phyloP scores from a whole-genome alignment of 192 early-diverging fungal genomes.

The Diversispora eburnea region DNA sequence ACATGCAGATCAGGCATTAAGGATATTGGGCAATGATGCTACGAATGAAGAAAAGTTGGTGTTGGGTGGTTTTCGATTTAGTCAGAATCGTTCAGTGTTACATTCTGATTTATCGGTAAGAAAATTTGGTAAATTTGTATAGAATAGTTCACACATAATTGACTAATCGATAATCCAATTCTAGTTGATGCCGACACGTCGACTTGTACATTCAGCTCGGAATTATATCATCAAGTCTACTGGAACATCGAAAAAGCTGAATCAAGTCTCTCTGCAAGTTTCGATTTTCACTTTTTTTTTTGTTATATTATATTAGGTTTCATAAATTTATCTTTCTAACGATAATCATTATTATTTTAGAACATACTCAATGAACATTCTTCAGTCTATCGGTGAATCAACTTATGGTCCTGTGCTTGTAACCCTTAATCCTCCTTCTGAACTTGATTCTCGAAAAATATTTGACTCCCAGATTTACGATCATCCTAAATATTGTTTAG shows the following conservation, averaged over 20 bases:
- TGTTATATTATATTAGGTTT: not conserved
- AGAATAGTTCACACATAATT: not conserved
- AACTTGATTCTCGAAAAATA: slow-evolving; percentile 41
- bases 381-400: slow-evolving; percentile 49
- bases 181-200: slow-evolving; percentile 52
- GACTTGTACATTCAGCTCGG: slow-evolving; percentile 51
- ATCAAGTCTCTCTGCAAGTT: slow-evolving; percentile 24
- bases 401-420: slow-evolving; percentile 53
- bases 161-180: not conserved
- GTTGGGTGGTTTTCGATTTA: slow-evolving; percentile 45
- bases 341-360: slow-evolving; percentile 42
- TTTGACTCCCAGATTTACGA: slow-evolving; percentile 49
- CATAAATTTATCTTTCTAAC: slow-evolving; percentile 18
- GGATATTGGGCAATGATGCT: slow-evolving; percentile 50
- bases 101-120: slow-evolving; percentile 47
- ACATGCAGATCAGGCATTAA: slow-evolving; percentile 56
- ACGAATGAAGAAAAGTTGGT: slow-evolving; percentile 47
- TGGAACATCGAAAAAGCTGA: not conserved
- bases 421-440: slow-evolving; percentile 54
- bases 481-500: slow-evolving; percentile 47
- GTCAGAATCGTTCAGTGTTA: slow-evolving; percentile 48
- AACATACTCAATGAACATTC: slow-evolving; percentile 64
- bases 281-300: not conserved
- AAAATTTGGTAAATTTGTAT: not conserved
- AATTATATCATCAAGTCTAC: slow-evolving; percentile 54